Conservation (phyloP, 2,329 filamentous ascomycete genomes). For the Alternaria incomplexa region DNA sequence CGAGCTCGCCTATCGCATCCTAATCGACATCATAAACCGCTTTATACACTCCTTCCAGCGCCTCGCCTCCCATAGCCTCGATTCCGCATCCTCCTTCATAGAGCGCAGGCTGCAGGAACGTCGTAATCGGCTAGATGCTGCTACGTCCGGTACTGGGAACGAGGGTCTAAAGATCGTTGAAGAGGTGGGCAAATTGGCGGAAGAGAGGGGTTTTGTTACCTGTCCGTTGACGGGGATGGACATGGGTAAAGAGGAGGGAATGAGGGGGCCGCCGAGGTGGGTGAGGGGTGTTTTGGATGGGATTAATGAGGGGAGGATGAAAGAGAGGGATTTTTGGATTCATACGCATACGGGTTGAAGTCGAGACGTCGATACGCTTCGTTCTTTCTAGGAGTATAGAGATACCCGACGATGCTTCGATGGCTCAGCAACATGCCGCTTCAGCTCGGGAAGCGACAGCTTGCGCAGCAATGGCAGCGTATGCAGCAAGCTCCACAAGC, state of each 20-base stretch:
- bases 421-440: background rate
- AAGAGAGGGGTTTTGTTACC: slow-evolving; percentile 24
- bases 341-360: slow-evolving; percentile 26
- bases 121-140: slow-evolving; percentile 4
- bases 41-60: slow-evolving; percentile 29
- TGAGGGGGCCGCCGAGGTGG: slow-evolving; percentile 29
- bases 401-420: background rate
- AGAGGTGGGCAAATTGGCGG: slow-evolving; percentile 29
- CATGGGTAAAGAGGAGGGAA: background rate
- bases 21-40: slow-evolving; percentile 38
- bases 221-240: slow-evolving; percentile 25
- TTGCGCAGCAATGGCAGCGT: too few relatives aligned
- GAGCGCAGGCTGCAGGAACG: slow-evolving; percentile 30
- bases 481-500: too few relatives aligned
- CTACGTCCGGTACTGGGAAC: background rate
- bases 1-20: slow-evolving; percentile 39
- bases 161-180: slow-evolving; percentile 20
- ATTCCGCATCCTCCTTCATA: slow-evolving; percentile 32
- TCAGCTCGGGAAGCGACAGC: too few relatives aligned
- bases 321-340: slow-evolving; percentile 37
- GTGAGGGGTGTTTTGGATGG: slow-evolving; percentile 32
- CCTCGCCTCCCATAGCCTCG: slow-evolving; percentile 29
- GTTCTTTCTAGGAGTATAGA: too few relatives aligned
- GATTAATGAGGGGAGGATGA: slow-evolving; percentile 35
- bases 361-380: background rate